phyloP scores from a whole-genome alignment of 2,329 filamentous ascomycete species.

The Graphilbum sp. region DNA sequence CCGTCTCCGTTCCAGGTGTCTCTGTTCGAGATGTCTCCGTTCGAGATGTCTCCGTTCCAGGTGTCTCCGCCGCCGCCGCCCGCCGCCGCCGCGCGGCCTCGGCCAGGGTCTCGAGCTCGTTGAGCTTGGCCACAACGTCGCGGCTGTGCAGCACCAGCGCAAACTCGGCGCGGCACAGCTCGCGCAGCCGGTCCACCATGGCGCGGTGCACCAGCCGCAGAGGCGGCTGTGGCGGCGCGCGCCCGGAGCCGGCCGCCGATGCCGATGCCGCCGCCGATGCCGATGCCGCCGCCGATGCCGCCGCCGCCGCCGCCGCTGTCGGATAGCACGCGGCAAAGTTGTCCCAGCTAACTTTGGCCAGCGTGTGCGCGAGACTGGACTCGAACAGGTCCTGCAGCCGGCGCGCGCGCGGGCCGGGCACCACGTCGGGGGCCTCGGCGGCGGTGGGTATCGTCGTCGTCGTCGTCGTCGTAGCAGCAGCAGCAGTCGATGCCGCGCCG shows the following conservation, averaged over 20 bases:
- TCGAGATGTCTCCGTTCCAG: neutral
- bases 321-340: conserved; percentile 47
- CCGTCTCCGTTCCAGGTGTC: conserved; percentile 7
- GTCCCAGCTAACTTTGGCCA: conserved; percentile 36
- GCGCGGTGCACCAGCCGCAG: conserved; percentile 38
- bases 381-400: conserved; percentile 38
- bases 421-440: conserved; percentile 13
- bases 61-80: conserved; percentile 12
- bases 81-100: conserved; percentile 28
- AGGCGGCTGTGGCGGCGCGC: conserved; percentile 27
- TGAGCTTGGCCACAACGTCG: conserved; percentile 38
- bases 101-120: conserved; percentile 40
- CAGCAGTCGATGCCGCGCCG: no score
- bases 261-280: no score
- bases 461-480: neutral
- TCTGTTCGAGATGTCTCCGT: no score
- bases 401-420: conserved; percentile 38
- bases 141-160: conserved; percentile 33
- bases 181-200: conserved; percentile 38
- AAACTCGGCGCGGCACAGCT: conserved; percentile 43
- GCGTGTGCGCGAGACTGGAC: conserved; percentile 33
- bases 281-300: conserved; percentile 15
- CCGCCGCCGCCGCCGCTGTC: conserved; percentile 34
- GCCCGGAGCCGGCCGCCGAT: no score
- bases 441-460: neutral